These are phyloP conservation scores for Urochloa ruziziensis DNA, from an alignment of 176 grass and related monocot genomes.

Conservation along the genomic window DNA sequence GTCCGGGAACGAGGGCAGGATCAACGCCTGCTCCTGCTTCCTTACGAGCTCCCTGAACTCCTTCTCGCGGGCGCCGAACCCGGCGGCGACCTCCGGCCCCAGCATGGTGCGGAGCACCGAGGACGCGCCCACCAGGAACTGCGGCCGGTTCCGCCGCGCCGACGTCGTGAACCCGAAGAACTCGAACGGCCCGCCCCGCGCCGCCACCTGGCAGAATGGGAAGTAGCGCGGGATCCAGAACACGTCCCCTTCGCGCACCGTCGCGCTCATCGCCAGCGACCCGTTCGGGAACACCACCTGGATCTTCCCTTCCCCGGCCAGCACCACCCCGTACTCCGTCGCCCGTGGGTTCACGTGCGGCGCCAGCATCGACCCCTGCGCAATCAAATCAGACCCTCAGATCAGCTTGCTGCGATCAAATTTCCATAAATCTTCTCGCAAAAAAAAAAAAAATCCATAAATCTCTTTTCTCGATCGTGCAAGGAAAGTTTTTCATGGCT, in stretches of 20 bases:
- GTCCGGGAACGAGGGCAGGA: constrained; percentile 50
- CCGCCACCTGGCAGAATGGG: constrained; percentile 85
- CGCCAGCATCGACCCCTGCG: constrained; percentile 86
- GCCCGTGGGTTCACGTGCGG: constrained; percentile 84
- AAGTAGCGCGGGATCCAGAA: constrained; percentile 90
- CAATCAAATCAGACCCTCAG: too few species aligned
- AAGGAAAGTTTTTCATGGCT: background rate
- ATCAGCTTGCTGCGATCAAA: background rate
- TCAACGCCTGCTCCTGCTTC: constrained; percentile 51
- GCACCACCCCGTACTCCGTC: constrained; percentile 81
- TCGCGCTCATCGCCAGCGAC: constrained; percentile 60
- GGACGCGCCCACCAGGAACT: constrained; percentile 61
- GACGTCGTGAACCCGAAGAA: constrained; percentile 98
- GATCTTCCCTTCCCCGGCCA: constrained; percentile 53
- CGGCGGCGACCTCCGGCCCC: constrained; percentile 74
- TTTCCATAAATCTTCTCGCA: too few species aligned
- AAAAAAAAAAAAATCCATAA: too few species aligned
- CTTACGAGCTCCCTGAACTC: constrained; percentile 37
- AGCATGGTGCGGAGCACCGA: constrained; percentile 62
- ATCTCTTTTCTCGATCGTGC: background rate
- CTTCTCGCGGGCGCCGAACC: constrained; percentile 53
- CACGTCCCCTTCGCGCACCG: constrained; percentile 58
- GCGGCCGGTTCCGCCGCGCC: constrained; percentile 61
- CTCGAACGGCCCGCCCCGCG: constrained; percentile 56
- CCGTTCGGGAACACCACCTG: constrained; percentile 85